These are phyloP conservation scores for Coemansia sp. DNA, from an alignment of 192 early-diverging fungal species.

Conservation along the genomic window DNA sequence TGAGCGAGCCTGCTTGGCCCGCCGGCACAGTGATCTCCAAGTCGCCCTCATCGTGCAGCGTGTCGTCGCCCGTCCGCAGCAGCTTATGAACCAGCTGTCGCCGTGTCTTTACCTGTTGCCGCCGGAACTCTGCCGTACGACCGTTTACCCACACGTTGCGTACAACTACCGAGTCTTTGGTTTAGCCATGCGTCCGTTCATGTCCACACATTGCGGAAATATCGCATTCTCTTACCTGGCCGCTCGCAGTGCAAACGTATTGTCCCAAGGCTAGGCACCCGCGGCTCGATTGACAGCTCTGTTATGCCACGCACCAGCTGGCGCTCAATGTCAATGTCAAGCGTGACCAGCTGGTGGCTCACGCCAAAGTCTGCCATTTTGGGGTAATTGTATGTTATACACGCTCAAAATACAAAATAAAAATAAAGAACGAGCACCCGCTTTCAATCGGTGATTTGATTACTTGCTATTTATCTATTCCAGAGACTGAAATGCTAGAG, in stretches of 20 bases:
- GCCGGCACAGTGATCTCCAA: constrained; percentile 26
- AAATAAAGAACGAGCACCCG: too few relatives aligned
- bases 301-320: constrained; percentile 46
- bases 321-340: constrained; percentile 45
- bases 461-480: not conserved
- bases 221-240: constrained; percentile 30
- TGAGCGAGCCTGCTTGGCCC: constrained; percentile 1
- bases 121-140: constrained; percentile 18
- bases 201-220: too few relatives aligned
- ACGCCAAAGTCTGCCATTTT: constrained; percentile 32
- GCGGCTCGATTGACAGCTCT: constrained; percentile 46
- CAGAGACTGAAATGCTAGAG: not conserved
- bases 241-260: constrained; percentile 49
- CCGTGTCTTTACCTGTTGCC: constrained; percentile 21
- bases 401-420: not conserved
- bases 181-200: not conserved
- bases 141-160: constrained; percentile 36
- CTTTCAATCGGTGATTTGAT: not conserved
- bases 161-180: constrained; percentile 11
- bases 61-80: constrained; percentile 11
- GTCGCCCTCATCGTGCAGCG: constrained; percentile 17
- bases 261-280: constrained; percentile 7
- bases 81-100: constrained; percentile 20
- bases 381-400: not conserved
- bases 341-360: constrained; percentile 51